A percentile compares a stretch with the other conserved stretches of the same genome.
These are phyloP conservation scores for Aaosphaeria arxii DNA, from an alignment of 2,329 filamentous ascomycete genomes.

Conservation along the genomic window DNA sequence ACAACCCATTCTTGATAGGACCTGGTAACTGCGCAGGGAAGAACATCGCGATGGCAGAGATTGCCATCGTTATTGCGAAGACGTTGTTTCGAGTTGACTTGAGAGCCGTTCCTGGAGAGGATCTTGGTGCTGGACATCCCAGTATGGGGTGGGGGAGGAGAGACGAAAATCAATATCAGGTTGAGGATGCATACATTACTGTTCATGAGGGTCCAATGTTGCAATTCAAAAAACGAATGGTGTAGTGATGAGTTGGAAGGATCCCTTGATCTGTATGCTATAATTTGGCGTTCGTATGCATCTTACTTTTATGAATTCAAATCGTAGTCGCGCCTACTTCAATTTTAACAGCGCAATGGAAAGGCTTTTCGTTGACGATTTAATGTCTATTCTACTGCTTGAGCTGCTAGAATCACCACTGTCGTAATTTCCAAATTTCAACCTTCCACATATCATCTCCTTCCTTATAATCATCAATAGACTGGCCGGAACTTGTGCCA, in stretches of 20 bases:
- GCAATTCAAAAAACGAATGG: conserved; percentile 36
- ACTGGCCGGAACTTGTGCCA: conserved; percentile 1
- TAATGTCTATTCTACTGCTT: no score
- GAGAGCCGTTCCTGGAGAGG: conserved; percentile 42
- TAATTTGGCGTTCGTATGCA: no score
- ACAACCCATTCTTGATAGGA: conserved; percentile 59
- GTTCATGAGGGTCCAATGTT: conserved; percentile 66
- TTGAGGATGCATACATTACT: conserved; percentile 67
- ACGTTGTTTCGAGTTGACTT: conserved; percentile 56
- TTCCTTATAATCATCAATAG: no score
- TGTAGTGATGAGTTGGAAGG: no score
- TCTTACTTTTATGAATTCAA: no score
- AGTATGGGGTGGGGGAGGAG: conserved; percentile 5
- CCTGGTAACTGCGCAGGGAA: conserved; percentile 68
- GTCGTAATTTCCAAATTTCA: no score
- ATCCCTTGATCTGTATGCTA: no score
- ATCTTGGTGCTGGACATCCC: conserved; percentile 3
- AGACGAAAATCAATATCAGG: conserved; percentile 56
- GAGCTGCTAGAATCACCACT: no score
- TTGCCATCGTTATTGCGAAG: conserved; percentile 54
- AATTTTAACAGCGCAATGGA: no score
- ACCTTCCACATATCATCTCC: no score
- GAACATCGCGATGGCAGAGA: conserved; percentile 61
- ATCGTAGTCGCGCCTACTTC: no score
- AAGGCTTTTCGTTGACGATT: no score